These are phyloP conservation scores for Silene coronaria DNA, from an alignment of 179 eudicot species.

Conservation along the genomic window DNA sequence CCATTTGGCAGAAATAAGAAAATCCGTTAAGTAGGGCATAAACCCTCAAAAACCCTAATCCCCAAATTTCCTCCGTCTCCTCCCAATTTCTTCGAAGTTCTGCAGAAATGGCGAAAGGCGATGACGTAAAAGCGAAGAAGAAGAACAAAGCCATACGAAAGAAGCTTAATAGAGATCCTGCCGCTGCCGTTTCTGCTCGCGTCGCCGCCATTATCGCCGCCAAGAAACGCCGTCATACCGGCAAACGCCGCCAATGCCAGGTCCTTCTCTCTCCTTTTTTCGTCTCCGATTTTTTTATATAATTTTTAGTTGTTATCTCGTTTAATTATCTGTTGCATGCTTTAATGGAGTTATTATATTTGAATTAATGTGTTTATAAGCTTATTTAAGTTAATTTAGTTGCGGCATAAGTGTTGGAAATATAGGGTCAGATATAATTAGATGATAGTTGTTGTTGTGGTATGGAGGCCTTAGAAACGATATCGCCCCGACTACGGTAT, in stretches of 20 bases:
- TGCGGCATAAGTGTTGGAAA: too few species aligned
- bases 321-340: neutral
- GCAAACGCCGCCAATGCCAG: constrained; percentile 83
- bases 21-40: neutral
- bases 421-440: too few species aligned
- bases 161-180: constrained; percentile 38
- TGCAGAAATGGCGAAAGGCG: constrained; percentile 61
- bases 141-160: constrained; percentile 50
- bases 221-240: constrained; percentile 82
- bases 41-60: constrained; percentile 4
- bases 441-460: too few species aligned
- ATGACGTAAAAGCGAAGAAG: constrained; percentile 45
- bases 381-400: neutral
- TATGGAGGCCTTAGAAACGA: too few species aligned
- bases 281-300: neutral
- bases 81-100: neutral
- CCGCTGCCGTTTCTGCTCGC: constrained; percentile 55
- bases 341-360: neutral
- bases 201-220: constrained; percentile 81
- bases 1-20: neutral
- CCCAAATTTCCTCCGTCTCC: neutral
- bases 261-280: constrained; percentile 20
- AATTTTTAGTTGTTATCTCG: neutral
- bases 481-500: too few species aligned
- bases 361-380: neutral